phyloP scores from a whole-genome alignment of 345 rosid species.

The Hirschfeldia incana region DNA sequence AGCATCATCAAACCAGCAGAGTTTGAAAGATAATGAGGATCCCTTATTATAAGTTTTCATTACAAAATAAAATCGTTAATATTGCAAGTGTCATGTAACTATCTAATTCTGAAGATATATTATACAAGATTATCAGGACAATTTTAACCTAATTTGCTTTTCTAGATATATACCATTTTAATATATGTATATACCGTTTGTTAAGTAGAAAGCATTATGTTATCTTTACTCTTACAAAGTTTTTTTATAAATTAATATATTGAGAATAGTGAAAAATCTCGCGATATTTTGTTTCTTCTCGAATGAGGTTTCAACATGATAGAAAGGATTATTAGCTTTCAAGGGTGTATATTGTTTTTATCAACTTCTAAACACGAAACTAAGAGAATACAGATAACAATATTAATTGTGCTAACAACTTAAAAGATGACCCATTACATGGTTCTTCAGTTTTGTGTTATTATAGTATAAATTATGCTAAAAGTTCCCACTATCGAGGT shows the following conservation, averaged over 20 bases:
- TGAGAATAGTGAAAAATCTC: background rate
- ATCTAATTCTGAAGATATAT: background rate
- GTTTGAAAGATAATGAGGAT: conserved; percentile 15
- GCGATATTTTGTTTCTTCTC: background rate
- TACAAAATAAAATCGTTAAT: background rate
- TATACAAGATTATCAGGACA: background rate
- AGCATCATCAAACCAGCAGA: conserved; percentile 26
- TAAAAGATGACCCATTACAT: background rate
- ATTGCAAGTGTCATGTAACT: background rate
- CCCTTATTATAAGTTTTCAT: background rate
- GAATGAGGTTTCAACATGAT: background rate
- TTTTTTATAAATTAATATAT: background rate
- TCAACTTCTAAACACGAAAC: background rate
- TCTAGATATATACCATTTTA: background rate
- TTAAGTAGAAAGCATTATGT: background rate
- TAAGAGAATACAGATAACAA: background rate
- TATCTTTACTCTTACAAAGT: background rate
- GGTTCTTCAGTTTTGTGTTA: background rate
- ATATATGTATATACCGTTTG: background rate
- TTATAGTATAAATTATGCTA: background rate
- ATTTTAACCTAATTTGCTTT: background rate
- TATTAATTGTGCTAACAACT: background rate
- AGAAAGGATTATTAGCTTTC: background rate
- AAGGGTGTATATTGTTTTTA: background rate
- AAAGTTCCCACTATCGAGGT: background rate